A percentile compares a stretch with the other conserved stretches of the same genome.
Conservation (phyloP, 345 rosid genomes). For the Turritis glabra region DNA sequence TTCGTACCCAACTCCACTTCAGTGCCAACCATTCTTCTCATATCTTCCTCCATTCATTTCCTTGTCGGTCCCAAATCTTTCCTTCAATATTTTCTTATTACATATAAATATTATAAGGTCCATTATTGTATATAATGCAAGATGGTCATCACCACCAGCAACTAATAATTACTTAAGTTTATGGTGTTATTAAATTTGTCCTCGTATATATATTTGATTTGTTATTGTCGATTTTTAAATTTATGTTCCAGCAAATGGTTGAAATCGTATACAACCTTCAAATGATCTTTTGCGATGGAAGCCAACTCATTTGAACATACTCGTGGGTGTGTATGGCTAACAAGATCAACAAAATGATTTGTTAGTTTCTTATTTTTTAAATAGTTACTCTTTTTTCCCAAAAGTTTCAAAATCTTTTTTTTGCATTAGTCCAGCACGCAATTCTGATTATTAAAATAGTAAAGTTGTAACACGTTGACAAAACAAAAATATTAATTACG, state of each 20-base stretch:
- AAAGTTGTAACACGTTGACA: not conserved
- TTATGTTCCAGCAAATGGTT: too few species aligned
- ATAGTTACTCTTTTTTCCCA: not conserved
- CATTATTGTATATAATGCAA: conserved; percentile 28
- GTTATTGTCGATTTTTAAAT: not conserved
- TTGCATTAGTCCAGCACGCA: too few species aligned
- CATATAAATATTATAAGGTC: not conserved
- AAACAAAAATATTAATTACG: not conserved
- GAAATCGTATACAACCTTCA: not conserved
- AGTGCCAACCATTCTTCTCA: conserved; percentile 40
- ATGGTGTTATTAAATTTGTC: not conserved
- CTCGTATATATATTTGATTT: not conserved
- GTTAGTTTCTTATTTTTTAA: not conserved
- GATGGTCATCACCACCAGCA: conserved; percentile 17
- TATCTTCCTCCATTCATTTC: conserved; percentile 27
- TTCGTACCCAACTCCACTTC: conserved; percentile 38
- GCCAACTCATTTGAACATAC: not conserved
- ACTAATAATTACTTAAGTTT: conserved; percentile 8
- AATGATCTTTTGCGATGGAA: conserved; percentile 1
- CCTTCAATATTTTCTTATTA: not conserved
- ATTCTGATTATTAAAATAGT: not conserved
- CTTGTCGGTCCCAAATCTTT: conserved; percentile 32
- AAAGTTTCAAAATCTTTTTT: not conserved
- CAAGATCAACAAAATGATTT: not conserved
- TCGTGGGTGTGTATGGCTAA: not conserved